Evolutionary conservation across 306 rosid genomes (phyloP), one percentile per base, ranked within the genome.

Genomic region (Quercus agrifolia): DNA sequence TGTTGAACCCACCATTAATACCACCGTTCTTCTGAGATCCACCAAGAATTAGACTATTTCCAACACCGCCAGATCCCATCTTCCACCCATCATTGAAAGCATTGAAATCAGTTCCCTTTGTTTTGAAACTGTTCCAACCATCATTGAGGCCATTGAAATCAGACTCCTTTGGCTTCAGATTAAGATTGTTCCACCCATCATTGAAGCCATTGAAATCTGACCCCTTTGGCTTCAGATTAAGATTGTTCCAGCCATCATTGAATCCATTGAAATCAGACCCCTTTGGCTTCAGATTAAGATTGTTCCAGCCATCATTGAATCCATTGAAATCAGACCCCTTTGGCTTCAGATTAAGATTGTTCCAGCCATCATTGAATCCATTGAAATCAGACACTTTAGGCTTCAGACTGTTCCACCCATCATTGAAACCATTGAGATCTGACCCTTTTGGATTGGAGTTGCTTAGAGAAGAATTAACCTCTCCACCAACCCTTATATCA

Each of bases 401-500:
- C 30, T 61, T 61, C 31, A 61, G 33, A 61, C 67, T 61, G 31
- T 25, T 23, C 49, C 69, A 63, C 6, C 64, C 75, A 33, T 70
- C 77, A 9, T 79, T 76, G 74, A 82, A 82, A 1, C 52, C 86
- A 21, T 90, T 90, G 51, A 80, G 80, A 72, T 89, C 92, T 54
- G 84, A 69, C 9, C 77, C 78, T 56, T 84, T 89, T 2, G 91
- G 56, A 4, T 77, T 73, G 56, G 83, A 70, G 23, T 74, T 75
- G 59, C 28, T 31, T 6, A 70, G 46, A 17, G 85, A 62, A 80
- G 85, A 56, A 80, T 71, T 85, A 70, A 94, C 83, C 38, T 88
- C 91, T n/a, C 94, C 99, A 13, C 98, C 98, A 2, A 96, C 96
- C 78, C 91, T 91, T 18, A 94, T 73, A 73, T 94, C 98, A 73